Percentiles rank a stretch among this genome's conserved stretches.
These are phyloP conservation scores for Nemania abortiva DNA, from an alignment of 2,329 filamentous ascomycete species.

Conservation along the genomic window DNA sequence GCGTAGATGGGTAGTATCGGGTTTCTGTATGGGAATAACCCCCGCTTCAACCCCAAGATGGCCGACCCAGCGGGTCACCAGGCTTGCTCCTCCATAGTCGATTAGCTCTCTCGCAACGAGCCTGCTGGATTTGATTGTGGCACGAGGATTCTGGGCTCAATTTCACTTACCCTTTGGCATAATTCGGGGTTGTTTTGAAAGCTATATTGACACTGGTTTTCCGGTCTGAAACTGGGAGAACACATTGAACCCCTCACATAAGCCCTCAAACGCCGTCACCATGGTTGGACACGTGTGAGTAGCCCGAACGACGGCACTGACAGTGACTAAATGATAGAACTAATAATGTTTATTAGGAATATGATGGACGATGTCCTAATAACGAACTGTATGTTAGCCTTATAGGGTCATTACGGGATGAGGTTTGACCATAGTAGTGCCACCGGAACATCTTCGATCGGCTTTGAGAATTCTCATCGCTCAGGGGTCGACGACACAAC, in stretches of 20 bases:
- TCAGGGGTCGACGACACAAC: constrained; percentile 48
- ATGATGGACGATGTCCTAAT: constrained; percentile 59
- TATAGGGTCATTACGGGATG: neutral
- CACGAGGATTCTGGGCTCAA: neutral
- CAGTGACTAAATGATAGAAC: neutral
- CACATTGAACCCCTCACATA: neutral
- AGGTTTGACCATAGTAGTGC: constrained; percentile 45
- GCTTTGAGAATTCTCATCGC: constrained; percentile 52
- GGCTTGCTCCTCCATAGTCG: neutral
- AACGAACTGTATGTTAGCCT: constrained; percentile 50
- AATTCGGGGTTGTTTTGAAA: neutral
- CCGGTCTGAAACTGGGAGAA: neutral
- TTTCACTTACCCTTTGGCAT: neutral
- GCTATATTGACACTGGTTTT: neutral
- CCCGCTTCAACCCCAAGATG: constrained; percentile 14
- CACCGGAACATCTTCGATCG: constrained; percentile 51
- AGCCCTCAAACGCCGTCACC: neutral
- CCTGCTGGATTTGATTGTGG: neutral
- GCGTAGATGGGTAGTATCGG: neutral
- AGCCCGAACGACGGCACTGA: neutral
- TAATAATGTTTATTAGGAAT: constrained; percentile 45
- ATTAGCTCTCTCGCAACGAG: neutral
- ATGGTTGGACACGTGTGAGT: constrained; percentile 50
- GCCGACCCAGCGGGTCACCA: neutral
- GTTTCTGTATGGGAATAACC: no score